Percentiles rank a stretch among this genome's conserved stretches.
phyloP scores from a whole-genome alignment of 2,329 filamentous ascomycete species.

The Fusarium sp. region DNA sequence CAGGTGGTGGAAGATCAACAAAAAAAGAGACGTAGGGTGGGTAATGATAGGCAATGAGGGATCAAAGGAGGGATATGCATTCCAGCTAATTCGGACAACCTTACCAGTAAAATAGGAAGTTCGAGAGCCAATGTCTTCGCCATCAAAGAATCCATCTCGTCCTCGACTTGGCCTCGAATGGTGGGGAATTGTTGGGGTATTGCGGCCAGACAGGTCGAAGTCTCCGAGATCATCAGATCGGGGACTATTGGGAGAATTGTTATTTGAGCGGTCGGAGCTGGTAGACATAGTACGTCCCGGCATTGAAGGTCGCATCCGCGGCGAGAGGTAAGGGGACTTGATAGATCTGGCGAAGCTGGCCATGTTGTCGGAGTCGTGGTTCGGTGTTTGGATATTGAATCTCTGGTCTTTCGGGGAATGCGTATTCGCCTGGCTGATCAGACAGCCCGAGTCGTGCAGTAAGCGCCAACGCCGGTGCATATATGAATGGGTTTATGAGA shows the following conservation, averaged over 20 bases:
- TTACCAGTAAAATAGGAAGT: constrained; percentile 35
- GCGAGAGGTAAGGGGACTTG: constrained; percentile 60
- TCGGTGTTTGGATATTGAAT: constrained; percentile 26
- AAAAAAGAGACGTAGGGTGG: constrained; percentile 11
- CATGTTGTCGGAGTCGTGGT: constrained; percentile 53
- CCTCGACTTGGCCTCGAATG: constrained; percentile 12
- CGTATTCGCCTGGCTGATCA: constrained; percentile 32
- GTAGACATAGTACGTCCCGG: constrained; percentile 60
- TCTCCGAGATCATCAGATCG: constrained; percentile 51
- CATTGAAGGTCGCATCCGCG: constrained; percentile 59
- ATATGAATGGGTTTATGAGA: constrained; percentile 13
- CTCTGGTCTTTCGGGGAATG: constrained; percentile 20
- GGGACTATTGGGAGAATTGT: constrained; percentile 42
- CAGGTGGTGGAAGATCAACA: constrained; percentile 28
- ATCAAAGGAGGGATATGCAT: constrained; percentile 31
- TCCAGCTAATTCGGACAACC: constrained; percentile 13
- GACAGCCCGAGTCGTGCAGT: constrained; percentile 38
- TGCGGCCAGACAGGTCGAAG: constrained; percentile 45
- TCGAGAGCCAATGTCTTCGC: constrained; percentile 29
- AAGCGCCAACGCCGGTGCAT: constrained; percentile 43
- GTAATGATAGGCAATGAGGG: constrained; percentile 8
- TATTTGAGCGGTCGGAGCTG: constrained; percentile 57
- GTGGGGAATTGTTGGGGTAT: constrained; percentile 45
- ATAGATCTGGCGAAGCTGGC: constrained; percentile 63
- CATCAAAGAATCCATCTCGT: constrained; percentile 33